These are phyloP conservation scores for Saccharomycopsis sp. DNA, from an alignment of 805 yeast species.

Conservation along the genomic window DNA sequence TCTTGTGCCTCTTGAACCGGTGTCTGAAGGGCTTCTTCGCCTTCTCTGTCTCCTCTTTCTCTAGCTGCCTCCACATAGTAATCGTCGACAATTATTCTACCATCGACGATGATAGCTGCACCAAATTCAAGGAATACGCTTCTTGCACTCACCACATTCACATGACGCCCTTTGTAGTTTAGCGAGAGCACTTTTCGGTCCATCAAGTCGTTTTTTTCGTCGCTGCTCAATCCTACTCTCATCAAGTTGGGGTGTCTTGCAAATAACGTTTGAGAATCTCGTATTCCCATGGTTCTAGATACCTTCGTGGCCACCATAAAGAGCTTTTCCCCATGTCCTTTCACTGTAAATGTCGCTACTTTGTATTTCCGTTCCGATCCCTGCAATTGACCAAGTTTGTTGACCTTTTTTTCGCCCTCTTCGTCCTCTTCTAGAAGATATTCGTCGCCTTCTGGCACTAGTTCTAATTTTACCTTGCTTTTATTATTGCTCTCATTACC, in stretches of 20 bases:
- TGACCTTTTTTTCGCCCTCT: conserved; percentile 57
- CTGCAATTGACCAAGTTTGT: conserved; percentile 45
- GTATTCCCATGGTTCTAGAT: conserved; percentile 85
- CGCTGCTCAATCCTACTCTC: conserved; percentile 66
- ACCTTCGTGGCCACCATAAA: conserved; percentile 95
- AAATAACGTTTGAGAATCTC: conserved; percentile 71
- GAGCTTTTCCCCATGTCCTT: conserved; percentile 52
- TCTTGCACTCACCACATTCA: conserved; percentile 85
- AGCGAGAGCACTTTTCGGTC: conserved; percentile 77
- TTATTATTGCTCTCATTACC: conserved; percentile 68
- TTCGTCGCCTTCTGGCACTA: conserved; percentile 84
- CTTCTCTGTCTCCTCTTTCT: conserved; percentile 14
- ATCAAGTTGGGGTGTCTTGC: conserved; percentile 68
- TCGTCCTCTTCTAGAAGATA: conserved; percentile 58
- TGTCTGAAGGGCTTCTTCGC: conserved; percentile 10
- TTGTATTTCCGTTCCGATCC: conserved; percentile 58
- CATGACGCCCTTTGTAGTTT: conserved; percentile 84
- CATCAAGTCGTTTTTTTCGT: conserved; percentile 77
- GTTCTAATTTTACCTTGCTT: conserved; percentile 91
- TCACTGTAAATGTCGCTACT: conserved; percentile 59
- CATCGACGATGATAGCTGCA: conserved; percentile 71
- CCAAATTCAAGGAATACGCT: conserved; percentile 91
- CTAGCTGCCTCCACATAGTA: conserved; percentile 37
- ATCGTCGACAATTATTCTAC: conserved; percentile 78
- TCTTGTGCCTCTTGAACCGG: conserved; percentile 6